Conservation (phyloP, 2,329 filamentous ascomycete species). For the Stachybotrys elegans region DNA sequence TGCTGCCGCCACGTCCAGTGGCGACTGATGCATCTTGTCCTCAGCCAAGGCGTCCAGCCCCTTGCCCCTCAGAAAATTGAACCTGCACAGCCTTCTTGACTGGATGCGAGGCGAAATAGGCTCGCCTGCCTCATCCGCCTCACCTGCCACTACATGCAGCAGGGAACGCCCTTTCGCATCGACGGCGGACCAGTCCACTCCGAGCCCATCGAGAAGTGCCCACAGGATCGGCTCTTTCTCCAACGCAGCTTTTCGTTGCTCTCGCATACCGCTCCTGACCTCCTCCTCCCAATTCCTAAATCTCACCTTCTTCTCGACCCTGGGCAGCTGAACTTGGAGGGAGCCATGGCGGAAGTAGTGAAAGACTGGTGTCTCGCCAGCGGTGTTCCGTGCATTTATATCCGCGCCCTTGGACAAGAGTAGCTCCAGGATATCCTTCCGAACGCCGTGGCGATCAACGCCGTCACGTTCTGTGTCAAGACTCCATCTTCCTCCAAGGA, state of each 20-base stretch:
- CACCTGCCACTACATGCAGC: neutral
- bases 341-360: slow-evolving; percentile 1
- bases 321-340: neutral
- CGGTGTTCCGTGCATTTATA: slow-evolving; percentile 1
- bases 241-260: neutral
- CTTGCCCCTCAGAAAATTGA: neutral
- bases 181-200: neutral
- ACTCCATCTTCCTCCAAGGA: neutral
- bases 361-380: slow-evolving; percentile 2
- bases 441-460: neutral
- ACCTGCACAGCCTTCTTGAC: neutral
- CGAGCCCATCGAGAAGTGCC: neutral
- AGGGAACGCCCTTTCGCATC: neutral
- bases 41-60: neutral
- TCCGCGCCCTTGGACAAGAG: neutral
- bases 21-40: neutral
- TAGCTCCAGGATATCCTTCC: neutral
- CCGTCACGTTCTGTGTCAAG: neutral
- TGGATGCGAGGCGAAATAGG: neutral
- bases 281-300: neutral
- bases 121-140: neutral
- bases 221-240: neutral
- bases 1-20: neutral
- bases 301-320: no score
- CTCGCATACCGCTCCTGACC: neutral